These are phyloP conservation scores for Aspergillus olivimuriae DNA, from an alignment of 495 filamentous ascomycete species.

Conservation along the genomic window DNA sequence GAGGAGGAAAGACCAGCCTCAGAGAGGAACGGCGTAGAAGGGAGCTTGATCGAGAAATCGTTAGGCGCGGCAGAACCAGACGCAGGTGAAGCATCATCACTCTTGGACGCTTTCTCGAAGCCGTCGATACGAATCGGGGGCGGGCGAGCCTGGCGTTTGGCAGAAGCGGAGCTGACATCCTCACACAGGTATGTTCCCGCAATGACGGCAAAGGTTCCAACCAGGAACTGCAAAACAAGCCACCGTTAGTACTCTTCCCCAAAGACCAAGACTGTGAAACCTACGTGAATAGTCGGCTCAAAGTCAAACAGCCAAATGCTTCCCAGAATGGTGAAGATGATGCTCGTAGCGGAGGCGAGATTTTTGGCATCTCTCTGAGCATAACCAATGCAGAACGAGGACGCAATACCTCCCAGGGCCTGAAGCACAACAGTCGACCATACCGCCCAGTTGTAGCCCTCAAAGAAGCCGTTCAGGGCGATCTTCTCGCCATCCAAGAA, in stretches of 20 bases:
- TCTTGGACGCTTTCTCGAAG: conserved; percentile 57
- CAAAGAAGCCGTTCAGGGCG: conserved; percentile 78
- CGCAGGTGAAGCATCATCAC: conserved; percentile 45
- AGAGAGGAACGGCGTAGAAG: conserved; percentile 43
- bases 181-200: conserved; percentile 82
- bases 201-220: conserved; percentile 72
- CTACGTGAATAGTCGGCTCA: conserved; percentile 60
- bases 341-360: conserved; percentile 85
- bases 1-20: conserved; percentile 56
- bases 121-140: conserved; percentile 68
- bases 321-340: conserved; percentile 74
- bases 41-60: conserved; percentile 48
- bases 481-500: conserved; percentile 83
- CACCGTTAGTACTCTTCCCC: background rate
- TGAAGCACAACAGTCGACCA: conserved; percentile 82
- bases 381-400: conserved; percentile 80
- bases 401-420: conserved; percentile 72
- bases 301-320: conserved; percentile 84
- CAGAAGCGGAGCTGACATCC: conserved; percentile 31
- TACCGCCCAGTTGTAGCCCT: conserved; percentile 86
- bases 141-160: conserved; percentile 47
- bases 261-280: conserved; percentile 25
- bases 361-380: conserved; percentile 66
- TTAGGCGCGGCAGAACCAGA: conserved; percentile 23
- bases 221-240: conserved; percentile 58